A percentile compares a stretch with the other conserved stretches of the same genome.
phyloP scores from a whole-genome alignment of 73 alveolate species.

The Stentor coeruleus region DNA sequence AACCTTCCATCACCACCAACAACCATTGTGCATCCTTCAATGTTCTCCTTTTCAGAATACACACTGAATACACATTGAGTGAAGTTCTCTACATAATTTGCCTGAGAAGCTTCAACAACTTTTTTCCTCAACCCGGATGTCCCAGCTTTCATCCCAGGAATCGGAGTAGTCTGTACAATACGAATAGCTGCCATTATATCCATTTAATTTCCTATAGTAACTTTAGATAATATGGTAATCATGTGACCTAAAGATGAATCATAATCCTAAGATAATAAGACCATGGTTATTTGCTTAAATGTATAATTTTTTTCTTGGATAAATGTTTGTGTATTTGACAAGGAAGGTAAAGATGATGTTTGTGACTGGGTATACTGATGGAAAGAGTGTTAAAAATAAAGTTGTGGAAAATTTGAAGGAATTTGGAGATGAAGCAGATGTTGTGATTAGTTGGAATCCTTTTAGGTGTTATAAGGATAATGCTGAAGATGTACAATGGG shows the following conservation, averaged over 20 bases:
- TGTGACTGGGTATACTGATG: not conserved
- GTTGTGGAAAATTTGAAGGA: not conserved
- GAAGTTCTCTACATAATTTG: slow-evolving; percentile 89
- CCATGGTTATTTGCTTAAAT: too few species aligned
- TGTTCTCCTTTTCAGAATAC: slow-evolving; percentile 57
- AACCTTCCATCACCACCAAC: slow-evolving; percentile 99
- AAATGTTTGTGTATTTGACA: not conserved
- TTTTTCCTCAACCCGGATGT: slow-evolving; percentile 97
- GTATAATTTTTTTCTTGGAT: too few species aligned
- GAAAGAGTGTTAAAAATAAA: not conserved
- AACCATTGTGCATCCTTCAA: slow-evolving; percentile 68
- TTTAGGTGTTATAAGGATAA: not conserved
- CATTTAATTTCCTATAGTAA: not conserved
- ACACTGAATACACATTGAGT: slow-evolving; percentile 85
- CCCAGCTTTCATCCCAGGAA: slow-evolving; percentile 94
- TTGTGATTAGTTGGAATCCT: not conserved
- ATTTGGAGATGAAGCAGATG: not conserved
- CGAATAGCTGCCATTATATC: slow-evolving; percentile 5
- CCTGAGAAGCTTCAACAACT: slow-evolving; percentile 77
- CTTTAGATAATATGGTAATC: not conserved
- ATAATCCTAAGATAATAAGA: too few species aligned
- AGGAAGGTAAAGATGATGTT: too few species aligned
- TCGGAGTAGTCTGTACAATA: slow-evolving; percentile 76
- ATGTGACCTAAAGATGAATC: not conserved
- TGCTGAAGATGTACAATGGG: not conserved